Evolutionary conservation across 2,329 filamentous ascomycete species (phyloP).

Genomic region (Cyphellophora europaea): DNA sequence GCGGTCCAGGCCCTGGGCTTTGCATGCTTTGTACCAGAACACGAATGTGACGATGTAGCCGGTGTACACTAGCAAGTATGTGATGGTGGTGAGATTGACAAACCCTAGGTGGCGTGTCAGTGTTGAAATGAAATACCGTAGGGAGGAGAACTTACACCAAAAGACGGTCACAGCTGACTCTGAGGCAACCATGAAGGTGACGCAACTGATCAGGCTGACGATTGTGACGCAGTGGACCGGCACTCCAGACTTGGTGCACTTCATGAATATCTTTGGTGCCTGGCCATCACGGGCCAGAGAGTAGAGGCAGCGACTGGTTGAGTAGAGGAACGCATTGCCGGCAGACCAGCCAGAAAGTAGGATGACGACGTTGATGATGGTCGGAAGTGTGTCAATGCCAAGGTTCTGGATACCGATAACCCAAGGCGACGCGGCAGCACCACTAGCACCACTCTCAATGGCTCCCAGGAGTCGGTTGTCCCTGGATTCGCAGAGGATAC

Average conservation of each 20-base stretch:
- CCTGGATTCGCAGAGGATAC: constrained; percentile 68
- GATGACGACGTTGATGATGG: constrained; percentile 66
- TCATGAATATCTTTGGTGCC: constrained; percentile 46
- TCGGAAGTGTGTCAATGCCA: constrained; percentile 51
- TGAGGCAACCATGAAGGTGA: constrained; percentile 63
- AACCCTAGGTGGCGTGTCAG: no score
- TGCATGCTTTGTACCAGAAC: constrained; percentile 32
- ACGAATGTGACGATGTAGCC: no score
- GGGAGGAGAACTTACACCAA: no score
- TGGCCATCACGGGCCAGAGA: constrained; percentile 38
- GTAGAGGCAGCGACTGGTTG: constrained; percentile 42
- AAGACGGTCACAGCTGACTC: constrained; percentile 55
- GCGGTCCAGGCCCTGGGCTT: constrained; percentile 27
- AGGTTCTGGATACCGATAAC: constrained; percentile 47
- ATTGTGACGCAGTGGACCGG: constrained; percentile 55
- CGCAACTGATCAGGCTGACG: constrained; percentile 55
- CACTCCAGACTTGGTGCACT: constrained; percentile 53
- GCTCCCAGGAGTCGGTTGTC: constrained; percentile 40
- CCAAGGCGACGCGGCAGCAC: constrained; percentile 40
- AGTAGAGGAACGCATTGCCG: constrained; percentile 57
- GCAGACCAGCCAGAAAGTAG: constrained; percentile 63
- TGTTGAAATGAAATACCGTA: no score
- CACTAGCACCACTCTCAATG: constrained; percentile 23
- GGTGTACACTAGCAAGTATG: no score
- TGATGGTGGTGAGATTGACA: no score